phyloP scores from a whole-genome alignment of 2,329 filamentous ascomycete genomes.

The Biscogniauxia marginata region DNA sequence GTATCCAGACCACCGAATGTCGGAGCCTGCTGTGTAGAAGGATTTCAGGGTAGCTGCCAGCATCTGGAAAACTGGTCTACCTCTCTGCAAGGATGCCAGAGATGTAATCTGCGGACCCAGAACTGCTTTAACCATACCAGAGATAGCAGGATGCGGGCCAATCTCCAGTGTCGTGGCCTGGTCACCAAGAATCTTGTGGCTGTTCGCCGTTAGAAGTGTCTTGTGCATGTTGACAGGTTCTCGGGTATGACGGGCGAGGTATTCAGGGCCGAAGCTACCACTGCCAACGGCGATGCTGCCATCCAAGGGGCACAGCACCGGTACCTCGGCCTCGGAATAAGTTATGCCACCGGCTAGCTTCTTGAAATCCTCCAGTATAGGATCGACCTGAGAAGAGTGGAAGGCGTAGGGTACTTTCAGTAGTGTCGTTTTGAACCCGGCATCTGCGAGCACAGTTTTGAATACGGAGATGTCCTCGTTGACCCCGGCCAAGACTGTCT shows the following conservation, averaged over 20 bases:
- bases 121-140: conserved; percentile 14
- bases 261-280: conserved; percentile 14
- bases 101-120: conserved; percentile 5
- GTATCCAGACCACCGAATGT: conserved; percentile 51
- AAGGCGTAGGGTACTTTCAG: conserved; percentile 45
- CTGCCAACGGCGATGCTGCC: conserved; percentile 21
- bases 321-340: conserved; percentile 49
- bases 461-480: conserved; percentile 43
- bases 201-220: conserved; percentile 12
- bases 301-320: conserved; percentile 34
- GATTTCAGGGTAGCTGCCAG: conserved; percentile 46
- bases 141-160: conserved; percentile 16
- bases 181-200: conserved; percentile 7
- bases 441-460: conserved; percentile 11
- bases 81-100: conserved; percentile 7
- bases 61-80: conserved; percentile 39
- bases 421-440: conserved; percentile 50
- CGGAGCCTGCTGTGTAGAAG: conserved; percentile 48
- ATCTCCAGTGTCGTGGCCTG: conserved; percentile 24
- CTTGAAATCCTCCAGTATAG: conserved; percentile 59
- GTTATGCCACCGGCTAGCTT: conserved; percentile 38
- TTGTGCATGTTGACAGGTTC: conserved; percentile 17
- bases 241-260: conserved; percentile 17
- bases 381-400: conserved; percentile 53
- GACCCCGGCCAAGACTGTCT: conserved; percentile 59